Evolutionary conservation across 345 rosid species (phyloP), one percentile per base, ranked within the genome.

Genomic region (Brassica cretica): DNA sequence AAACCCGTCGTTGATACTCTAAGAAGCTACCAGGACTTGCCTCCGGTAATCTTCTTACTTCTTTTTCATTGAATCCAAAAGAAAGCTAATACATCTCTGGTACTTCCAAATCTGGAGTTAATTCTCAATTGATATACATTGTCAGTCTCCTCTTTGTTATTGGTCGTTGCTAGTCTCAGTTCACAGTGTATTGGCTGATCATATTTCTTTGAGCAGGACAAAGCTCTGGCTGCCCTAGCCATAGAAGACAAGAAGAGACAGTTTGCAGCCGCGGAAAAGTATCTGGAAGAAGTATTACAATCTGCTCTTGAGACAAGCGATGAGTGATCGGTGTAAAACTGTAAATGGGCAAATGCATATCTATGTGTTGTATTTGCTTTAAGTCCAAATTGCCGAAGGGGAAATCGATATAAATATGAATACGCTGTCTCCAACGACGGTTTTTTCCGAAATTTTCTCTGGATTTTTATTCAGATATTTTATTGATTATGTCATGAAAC

Each of bases 21-120:
- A 80, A 87, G 97, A 82, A 92, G 97, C 85, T 94, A 94, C 87
- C 97, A 94, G 77, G 99, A 94, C 83, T 85, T 94, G 76, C 98
- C 98, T 19, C 98, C 98, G 80, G 98, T 94, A 89, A 82, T 65
- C 61, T 80, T 58, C 59, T 35, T 64, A 60, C 62, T 58, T 61
- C 56, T 5, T 63, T 70, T 25, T 53, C 9, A 15, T n/a, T 49
- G 44, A 69, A 18, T 24, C 16, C 35, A 12, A 24, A 14, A 0
- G n/a, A 12, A 29, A 7, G 9, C 29, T 37, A n/a, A 25, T n/a
- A 41, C 30, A 53, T 77, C 65, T 63, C 58, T 64, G 24, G 19
- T 64, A 37, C 27, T 70, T 32, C 64, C 41, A 62, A 51, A 46
- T 18, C 19, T 69, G 60, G 16, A 21, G 15, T 33, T 8, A 71